Conservation (phyloP, 2,329 filamentous ascomycete genomes). For the Ophiostoma angusticollis region DNA sequence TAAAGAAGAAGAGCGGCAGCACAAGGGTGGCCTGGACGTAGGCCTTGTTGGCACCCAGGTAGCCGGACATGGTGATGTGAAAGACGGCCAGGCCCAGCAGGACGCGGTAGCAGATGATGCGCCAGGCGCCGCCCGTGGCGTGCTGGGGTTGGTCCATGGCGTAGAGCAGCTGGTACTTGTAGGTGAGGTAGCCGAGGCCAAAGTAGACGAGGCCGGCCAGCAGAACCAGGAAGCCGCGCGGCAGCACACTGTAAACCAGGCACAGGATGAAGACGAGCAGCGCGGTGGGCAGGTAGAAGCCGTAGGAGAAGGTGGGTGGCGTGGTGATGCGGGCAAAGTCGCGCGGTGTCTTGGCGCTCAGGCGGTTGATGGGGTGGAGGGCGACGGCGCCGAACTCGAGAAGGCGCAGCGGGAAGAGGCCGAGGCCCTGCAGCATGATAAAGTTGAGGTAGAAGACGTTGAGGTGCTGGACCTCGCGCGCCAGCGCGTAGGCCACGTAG, state of each 20-base stretch:
- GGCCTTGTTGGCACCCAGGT: slow-evolving; percentile 62
- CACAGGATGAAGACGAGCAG: slow-evolving; percentile 91
- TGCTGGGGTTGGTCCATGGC: slow-evolving; percentile 97
- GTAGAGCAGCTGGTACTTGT: slow-evolving; percentile 96
- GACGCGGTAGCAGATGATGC: slow-evolving; percentile 88
- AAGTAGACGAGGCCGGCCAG: slow-evolving; percentile 77
- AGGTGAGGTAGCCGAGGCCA: slow-evolving; percentile 69
- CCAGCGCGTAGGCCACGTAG: slow-evolving; percentile 62
- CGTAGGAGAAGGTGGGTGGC: slow-evolving; percentile 85
- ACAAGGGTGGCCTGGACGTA: slow-evolving; percentile 62
- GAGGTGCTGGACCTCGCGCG: slow-evolving; percentile 59
- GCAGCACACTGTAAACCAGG: slow-evolving; percentile 82
- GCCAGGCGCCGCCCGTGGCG: slow-evolving; percentile 86
- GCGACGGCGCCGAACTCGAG: slow-evolving; percentile 78
- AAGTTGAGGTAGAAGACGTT: slow-evolving; percentile 85
- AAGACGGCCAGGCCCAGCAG: slow-evolving; percentile 79
- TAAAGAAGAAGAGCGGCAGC: slow-evolving; percentile 62
- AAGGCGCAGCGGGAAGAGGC: slow-evolving; percentile 82
- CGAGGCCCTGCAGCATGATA: slow-evolving; percentile 86
- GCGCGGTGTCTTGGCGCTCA: slow-evolving; percentile 74
- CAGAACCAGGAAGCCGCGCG: slow-evolving; percentile 66
- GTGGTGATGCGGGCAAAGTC: slow-evolving; percentile 73
- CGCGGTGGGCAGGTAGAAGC: slow-evolving; percentile 87
- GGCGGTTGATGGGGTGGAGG: slow-evolving; percentile 66
- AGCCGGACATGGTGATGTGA: slow-evolving; percentile 80